These are phyloP conservation scores for Hordeum marinum DNA, from an alignment of 176 grass and related monocot species.

Conservation along the genomic window DNA sequence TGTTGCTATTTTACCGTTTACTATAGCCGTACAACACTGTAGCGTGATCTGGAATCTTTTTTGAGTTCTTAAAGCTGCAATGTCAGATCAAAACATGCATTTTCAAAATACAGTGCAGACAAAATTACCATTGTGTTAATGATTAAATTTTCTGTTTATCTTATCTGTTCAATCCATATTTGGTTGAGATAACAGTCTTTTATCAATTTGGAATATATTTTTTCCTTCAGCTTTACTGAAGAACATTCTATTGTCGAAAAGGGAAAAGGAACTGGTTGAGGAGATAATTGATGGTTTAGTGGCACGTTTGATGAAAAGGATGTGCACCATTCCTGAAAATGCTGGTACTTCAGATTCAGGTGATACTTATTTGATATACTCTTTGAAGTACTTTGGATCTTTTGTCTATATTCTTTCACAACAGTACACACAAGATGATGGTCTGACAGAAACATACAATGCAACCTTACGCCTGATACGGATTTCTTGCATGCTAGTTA, in stretches of 20 bases:
- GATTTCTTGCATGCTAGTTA: neutral
- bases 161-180: constrained; percentile 7
- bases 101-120: neutral
- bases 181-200: neutral
- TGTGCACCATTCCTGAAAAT: constrained; percentile 58
- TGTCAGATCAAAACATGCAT: neutral
- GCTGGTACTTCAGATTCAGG: constrained; percentile 45
- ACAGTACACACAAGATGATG: neutral
- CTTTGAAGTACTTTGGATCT: neutral
- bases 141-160: neutral
- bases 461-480: neutral
- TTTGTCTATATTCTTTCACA: constrained; percentile 15
- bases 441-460: neutral
- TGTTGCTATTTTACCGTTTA: neutral
- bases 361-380: constrained; percentile 7
- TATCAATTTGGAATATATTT: constrained; percentile 10
- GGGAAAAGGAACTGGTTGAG: constrained; percentile 56
- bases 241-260: constrained; percentile 63
- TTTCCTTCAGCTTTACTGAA: constrained; percentile 71
- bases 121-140: neutral
- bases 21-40: neutral
- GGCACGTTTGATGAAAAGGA: constrained; percentile 77
- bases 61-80: neutral
- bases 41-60: neutral
- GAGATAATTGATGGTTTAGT: constrained; percentile 77